These are phyloP conservation scores for Petrea volubilis DNA, from an alignment of 257 asterid species.

Conservation along the genomic window DNA sequence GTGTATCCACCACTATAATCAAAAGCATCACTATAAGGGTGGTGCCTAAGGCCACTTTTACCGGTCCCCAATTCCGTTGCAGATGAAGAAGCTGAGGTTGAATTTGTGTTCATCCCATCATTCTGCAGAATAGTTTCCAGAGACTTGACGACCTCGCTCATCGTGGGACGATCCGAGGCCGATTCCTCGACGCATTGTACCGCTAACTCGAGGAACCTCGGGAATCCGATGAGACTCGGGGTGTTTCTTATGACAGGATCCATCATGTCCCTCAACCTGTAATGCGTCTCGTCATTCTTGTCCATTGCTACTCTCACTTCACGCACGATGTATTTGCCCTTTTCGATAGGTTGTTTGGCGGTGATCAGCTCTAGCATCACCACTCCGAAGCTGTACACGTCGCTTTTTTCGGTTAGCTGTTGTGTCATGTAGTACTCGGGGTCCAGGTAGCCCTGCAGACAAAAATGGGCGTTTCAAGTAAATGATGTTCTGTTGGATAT, in stretches of 20 bases:
- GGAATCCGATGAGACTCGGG: constrained; percentile 53
- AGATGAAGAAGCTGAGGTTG: constrained; percentile 84
- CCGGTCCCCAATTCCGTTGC: constrained; percentile 64
- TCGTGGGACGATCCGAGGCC: constrained; percentile 81
- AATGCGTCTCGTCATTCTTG: constrained; percentile 57
- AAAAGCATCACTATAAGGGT: constrained; percentile 55
- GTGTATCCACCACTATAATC: constrained; percentile 47
- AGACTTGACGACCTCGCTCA: constrained; percentile 80
- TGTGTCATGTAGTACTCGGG: constrained; percentile 98
- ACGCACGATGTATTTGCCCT: constrained; percentile 83
- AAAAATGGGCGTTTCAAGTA: neutral
- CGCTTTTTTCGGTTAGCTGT: constrained; percentile 88
- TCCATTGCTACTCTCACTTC: constrained; percentile 57
- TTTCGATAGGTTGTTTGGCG: constrained; percentile 83
- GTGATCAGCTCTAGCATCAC: constrained; percentile 93
- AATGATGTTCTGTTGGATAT: neutral
- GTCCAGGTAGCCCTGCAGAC: constrained; percentile 79
- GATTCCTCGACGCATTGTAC: constrained; percentile 91
- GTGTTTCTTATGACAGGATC: constrained; percentile 63
- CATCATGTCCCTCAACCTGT: constrained; percentile 59
- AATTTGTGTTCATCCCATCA: constrained; percentile 68
- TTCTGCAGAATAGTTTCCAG: constrained; percentile 67
- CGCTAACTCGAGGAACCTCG: constrained; percentile 70
- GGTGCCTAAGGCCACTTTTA: constrained; percentile 47
- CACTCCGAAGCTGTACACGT: constrained; percentile 91